Conservation (phyloP, 148 eudicot genomes). For the Fagopyrum esculentum region DNA sequence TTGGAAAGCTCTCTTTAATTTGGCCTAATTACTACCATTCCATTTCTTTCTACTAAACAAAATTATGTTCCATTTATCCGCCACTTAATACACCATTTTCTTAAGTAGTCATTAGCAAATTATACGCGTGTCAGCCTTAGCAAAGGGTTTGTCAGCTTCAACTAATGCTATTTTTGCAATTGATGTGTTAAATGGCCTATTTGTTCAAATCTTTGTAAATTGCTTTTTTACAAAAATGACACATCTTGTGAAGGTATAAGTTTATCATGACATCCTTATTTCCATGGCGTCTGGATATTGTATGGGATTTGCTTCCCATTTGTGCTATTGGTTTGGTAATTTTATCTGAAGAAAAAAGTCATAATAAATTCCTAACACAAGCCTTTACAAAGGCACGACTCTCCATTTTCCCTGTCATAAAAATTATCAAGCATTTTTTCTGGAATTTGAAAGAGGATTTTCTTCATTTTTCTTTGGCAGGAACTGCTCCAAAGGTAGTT, state of each 20-base stretch:
- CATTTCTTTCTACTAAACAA: neutral
- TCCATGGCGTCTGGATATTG: neutral
- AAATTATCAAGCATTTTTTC: neutral
- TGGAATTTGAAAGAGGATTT: neutral
- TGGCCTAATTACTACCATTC: neutral
- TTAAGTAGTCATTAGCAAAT: too few species aligned
- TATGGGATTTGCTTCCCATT: neutral
- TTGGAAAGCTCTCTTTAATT: neutral
- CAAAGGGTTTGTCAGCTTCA: neutral
- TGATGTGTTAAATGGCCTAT: neutral
- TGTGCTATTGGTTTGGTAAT: neutral
- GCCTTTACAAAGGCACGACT: neutral
- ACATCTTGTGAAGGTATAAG: neutral
- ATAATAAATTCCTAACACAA: neutral
- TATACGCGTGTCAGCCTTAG: neutral
- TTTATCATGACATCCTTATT: neutral
- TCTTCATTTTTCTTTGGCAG: conserved; percentile 29
- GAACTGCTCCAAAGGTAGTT: conserved; percentile 51
- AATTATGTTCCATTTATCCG: too few species aligned
- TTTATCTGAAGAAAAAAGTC: neutral
- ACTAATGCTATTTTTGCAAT: neutral
- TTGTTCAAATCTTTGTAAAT: neutral
- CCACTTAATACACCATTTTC: too few species aligned
- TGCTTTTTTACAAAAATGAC: conserved; percentile 1
- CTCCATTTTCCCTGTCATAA: neutral